Evolutionary conservation across 2,329 filamentous ascomycete genomes (phyloP).

Genomic region (Xylariomycetidae sp.): DNA sequence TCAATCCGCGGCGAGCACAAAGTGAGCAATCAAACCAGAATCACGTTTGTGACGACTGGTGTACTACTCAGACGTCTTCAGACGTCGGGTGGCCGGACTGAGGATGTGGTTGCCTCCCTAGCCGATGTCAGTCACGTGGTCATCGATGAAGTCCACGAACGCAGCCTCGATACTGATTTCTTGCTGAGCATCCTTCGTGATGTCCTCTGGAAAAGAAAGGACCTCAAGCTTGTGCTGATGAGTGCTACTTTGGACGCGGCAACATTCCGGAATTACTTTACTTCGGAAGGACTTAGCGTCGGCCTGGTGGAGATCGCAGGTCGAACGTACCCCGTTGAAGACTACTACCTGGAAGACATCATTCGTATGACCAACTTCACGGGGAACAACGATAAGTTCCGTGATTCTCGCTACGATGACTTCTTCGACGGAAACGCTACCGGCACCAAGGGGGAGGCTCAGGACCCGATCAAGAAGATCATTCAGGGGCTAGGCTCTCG

Average conservation of each 20-base stretch:
- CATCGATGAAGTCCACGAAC: slow-evolving; percentile 94
- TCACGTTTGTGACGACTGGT: slow-evolving; percentile 94
- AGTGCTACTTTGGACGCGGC: slow-evolving; percentile 89
- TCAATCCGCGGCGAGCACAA: slow-evolving; percentile 87
- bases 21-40: slow-evolving; percentile 66
- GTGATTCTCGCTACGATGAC: slow-evolving; percentile 16
- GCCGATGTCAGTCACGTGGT: slow-evolving; percentile 91
- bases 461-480: slow-evolving; percentile 58
- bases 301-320: slow-evolving; percentile 82
- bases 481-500: slow-evolving; percentile 71
- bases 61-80: slow-evolving; percentile 87
- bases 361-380: slow-evolving; percentile 72
- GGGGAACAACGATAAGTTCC: slow-evolving; percentile 21
- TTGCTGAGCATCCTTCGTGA: slow-evolving; percentile 81
- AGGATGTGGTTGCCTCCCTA: slow-evolving; percentile 74
- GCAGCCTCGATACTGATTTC: slow-evolving; percentile 92
- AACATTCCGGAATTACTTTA: slow-evolving; percentile 81
- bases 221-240: slow-evolving; percentile 91
- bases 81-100: slow-evolving; percentile 72
- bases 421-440: slow-evolving; percentile 33
- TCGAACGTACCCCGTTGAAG: slow-evolving; percentile 81
- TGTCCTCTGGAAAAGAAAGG: slow-evolving; percentile 65
- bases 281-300: slow-evolving; percentile 58
- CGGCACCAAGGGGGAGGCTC: slow-evolving; percentile 33
- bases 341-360: slow-evolving; percentile 86